These are phyloP conservation scores for Veloboletus limbatus DNA, from an alignment of 1,284 basidiomycete genomes.

Conservation along the genomic window DNA sequence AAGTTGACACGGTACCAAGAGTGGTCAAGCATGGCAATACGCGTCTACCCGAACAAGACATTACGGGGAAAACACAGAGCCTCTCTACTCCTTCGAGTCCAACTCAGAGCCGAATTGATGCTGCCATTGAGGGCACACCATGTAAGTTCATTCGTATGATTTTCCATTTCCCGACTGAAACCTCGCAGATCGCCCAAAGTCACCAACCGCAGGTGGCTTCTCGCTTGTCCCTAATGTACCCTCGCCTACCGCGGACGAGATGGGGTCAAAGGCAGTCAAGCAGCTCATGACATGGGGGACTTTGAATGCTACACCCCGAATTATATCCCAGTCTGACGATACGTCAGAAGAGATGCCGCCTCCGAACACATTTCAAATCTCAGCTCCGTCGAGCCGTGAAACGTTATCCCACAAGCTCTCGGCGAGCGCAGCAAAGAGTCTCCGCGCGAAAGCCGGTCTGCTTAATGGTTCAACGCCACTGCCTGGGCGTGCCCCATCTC, in stretches of 20 bases:
- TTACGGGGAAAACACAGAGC: conserved; percentile 41
- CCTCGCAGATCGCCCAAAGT: conserved; percentile 53
- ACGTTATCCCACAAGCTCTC: conserved; percentile 76
- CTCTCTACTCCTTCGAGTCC: conserved; percentile 76
- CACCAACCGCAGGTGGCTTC: conserved; percentile 56
- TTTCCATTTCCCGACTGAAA: conserved; percentile 2
- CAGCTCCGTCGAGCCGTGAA: conserved; percentile 71
- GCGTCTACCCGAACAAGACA: conserved; percentile 67
- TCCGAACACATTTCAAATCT: conserved; percentile 69
- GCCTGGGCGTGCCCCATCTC: conserved; percentile 28
- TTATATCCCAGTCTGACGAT: conserved; percentile 69
- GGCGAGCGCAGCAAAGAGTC: conserved; percentile 63
- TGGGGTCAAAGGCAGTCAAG: conserved; percentile 73
- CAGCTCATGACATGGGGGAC: conserved; percentile 95
- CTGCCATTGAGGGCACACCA: conserved; percentile 82
- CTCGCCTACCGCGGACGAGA: conserved; percentile 77
- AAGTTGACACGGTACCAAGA: conserved; percentile 51
- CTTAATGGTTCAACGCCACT: conserved; percentile 43
- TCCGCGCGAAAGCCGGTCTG: conserved; percentile 66
- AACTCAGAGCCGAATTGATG: conserved; percentile 81
- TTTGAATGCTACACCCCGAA: conserved; percentile 79
- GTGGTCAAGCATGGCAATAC: conserved; percentile 78
- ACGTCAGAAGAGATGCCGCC: conserved; percentile 43
- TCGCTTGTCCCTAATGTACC: conserved; percentile 82
- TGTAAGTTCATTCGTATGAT: conserved; percentile 43